A percentile compares a stretch with the other conserved stretches of the same genome.
Evolutionary conservation across 139 green algal genomes (phyloP).

Genomic region (Chlorella sp.): DNA sequence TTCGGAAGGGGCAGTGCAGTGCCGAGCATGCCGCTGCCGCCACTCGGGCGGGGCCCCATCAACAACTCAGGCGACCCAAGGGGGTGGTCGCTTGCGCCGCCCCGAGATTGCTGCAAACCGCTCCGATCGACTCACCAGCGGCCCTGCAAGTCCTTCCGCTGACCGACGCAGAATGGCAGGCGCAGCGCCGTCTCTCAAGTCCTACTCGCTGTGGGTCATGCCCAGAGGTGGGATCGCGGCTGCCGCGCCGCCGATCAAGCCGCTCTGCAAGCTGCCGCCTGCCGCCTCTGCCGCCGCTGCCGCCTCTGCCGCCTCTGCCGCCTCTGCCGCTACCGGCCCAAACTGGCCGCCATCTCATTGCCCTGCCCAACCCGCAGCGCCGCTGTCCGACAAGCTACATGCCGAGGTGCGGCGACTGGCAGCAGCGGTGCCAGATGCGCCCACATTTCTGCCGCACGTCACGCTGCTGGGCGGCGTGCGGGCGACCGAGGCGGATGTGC

Average conservation of each 20-base stretch:
- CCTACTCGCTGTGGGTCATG: slow-evolving; percentile 35
- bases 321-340: not conserved
- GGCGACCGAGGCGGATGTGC: slow-evolving; percentile 23
- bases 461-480: slow-evolving; percentile 54
- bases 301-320: not conserved
- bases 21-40: too few relatives aligned
- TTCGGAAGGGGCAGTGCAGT: too few relatives aligned
- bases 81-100: too few relatives aligned
- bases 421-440: not conserved
- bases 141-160: too few relatives aligned
- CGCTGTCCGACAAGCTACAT: slow-evolving; percentile 10
- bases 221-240: slow-evolving; percentile 5
- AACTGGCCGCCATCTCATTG: too few relatives aligned
- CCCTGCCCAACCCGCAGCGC: not conserved
- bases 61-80: too few relatives aligned
- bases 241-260: too few relatives aligned
- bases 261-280: too few relatives aligned
- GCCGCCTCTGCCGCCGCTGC: not conserved
- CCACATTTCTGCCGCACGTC: slow-evolving; percentile 49
- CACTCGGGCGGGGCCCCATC: too few relatives aligned
- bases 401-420: slow-evolving; percentile 21
- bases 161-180: not conserved
- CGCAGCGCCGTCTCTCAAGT: not conserved
- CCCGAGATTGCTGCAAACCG: too few relatives aligned
- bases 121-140: too few relatives aligned